These are phyloP conservation scores for Persicaria tinctoria DNA, from an alignment of 148 eudicot species.

Conservation along the genomic window DNA sequence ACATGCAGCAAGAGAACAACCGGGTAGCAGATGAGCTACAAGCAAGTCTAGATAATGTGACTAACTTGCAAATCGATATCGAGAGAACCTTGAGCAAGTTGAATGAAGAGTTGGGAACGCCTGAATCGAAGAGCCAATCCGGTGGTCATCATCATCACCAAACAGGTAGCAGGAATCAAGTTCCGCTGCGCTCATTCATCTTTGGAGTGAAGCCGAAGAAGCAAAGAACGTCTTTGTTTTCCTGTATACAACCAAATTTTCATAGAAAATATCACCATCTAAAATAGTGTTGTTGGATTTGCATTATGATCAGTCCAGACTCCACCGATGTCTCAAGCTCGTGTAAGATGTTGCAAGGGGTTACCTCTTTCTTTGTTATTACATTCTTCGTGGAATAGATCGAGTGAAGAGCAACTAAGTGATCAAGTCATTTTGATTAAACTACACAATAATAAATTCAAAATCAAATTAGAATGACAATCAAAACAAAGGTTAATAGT, in stretches of 20 bases:
- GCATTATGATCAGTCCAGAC: neutral
- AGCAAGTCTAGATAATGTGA: slow-evolving; percentile 63
- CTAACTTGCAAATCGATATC: slow-evolving; percentile 45
- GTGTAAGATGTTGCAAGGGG: neutral
- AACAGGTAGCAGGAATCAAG: slow-evolving; percentile 20
- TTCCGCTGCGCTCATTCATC: slow-evolving; percentile 71
- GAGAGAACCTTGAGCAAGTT: slow-evolving; percentile 47
- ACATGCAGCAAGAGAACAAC: slow-evolving; percentile 93
- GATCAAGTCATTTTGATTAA: neutral
- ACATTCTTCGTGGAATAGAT: neutral
- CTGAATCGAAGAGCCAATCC: slow-evolving; percentile 30
- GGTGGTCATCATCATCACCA: slow-evolving; percentile 11
- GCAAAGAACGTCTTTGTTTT: slow-evolving; percentile 57
- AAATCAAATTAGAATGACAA: neutral
- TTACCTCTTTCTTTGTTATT: neutral
- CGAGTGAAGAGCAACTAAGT: neutral
- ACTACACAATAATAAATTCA: neutral
- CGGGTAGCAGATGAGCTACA: slow-evolving; percentile 75
- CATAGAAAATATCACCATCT: slow-evolving; percentile 28
- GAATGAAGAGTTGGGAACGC: slow-evolving; percentile 44
- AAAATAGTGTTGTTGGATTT: neutral
- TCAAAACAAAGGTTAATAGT: neutral
- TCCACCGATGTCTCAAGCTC: neutral
- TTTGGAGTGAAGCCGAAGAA: slow-evolving; percentile 68
- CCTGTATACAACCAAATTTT: slow-evolving; percentile 39